A percentile compares a stretch with the other conserved stretches of the same genome.
These are phyloP conservation scores for Tylopilus vinaceipallidus DNA, from an alignment of 768 basidiomycete genomes.

Conservation along the genomic window DNA sequence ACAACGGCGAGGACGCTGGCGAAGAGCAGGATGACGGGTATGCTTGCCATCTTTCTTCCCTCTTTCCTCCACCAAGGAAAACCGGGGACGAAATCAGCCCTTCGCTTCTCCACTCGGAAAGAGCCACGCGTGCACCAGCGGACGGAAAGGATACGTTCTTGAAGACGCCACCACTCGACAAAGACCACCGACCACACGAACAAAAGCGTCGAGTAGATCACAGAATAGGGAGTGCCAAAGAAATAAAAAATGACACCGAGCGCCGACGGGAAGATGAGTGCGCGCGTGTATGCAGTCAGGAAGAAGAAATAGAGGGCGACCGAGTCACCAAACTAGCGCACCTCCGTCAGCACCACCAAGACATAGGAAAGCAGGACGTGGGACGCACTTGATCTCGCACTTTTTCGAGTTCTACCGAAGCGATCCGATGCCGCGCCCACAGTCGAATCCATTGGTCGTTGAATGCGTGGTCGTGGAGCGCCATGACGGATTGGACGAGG, in stretches of 20 bases:
- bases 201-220: constrained; percentile 70
- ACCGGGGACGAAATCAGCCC: constrained; percentile 54
- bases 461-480: constrained; percentile 80
- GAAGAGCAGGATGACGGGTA: constrained; percentile 75
- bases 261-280: constrained; percentile 71
- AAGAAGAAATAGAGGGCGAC: constrained; percentile 90
- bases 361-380: not conserved
- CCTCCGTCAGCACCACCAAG: not conserved
- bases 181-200: constrained; percentile 84
- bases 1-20: constrained; percentile 65
- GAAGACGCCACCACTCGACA: constrained; percentile 90
- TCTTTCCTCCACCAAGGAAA: constrained; percentile 77
- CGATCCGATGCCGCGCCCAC: constrained; percentile 68
- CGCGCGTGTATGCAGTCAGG: constrained; percentile 78
- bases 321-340: constrained; percentile 69
- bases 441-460: constrained; percentile 76
- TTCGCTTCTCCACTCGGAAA: constrained; percentile 70
- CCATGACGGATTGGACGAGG: constrained; percentile 77
- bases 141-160: constrained; percentile 79
- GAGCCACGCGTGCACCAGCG: constrained; percentile 80
- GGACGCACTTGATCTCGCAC: constrained; percentile 69
- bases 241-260: constrained; percentile 71
- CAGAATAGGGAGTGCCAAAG: constrained; percentile 70
- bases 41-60: constrained; percentile 58
- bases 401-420: constrained; percentile 60